These are phyloP conservation scores for Rutstroemia sydowiana DNA, from an alignment of 2,329 filamentous ascomycete species.

Conservation along the genomic window DNA sequence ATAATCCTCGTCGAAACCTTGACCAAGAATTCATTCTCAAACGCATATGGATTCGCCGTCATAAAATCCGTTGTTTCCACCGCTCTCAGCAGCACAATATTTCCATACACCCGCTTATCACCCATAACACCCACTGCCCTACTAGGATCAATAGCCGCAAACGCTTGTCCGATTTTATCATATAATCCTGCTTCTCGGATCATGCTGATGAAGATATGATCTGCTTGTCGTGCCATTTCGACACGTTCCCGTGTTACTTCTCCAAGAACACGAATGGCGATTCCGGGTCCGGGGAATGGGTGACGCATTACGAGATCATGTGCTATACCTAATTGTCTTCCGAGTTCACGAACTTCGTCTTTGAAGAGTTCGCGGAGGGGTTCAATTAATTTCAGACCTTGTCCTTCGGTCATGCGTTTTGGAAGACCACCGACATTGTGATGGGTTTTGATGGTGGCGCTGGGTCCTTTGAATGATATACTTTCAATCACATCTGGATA, in stretches of 20 bases:
- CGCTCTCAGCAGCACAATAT: slow-evolving; percentile 54
- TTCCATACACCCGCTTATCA: slow-evolving; percentile 59
- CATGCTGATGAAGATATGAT: slow-evolving; percentile 70
- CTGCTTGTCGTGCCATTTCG: slow-evolving; percentile 69
- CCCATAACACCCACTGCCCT: slow-evolving; percentile 61
- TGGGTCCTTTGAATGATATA: slow-evolving; percentile 66
- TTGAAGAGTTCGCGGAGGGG: slow-evolving; percentile 77
- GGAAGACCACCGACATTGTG: slow-evolving; percentile 64
- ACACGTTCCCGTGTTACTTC: slow-evolving; percentile 77
- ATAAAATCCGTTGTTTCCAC: slow-evolving; percentile 47
- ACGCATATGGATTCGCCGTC: slow-evolving; percentile 33
- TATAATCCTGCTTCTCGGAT: slow-evolving; percentile 69
- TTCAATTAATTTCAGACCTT: slow-evolving; percentile 62
- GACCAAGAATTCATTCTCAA: slow-evolving; percentile 57
- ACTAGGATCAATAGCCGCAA: slow-evolving; percentile 58
- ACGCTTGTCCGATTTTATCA: slow-evolving; percentile 62
- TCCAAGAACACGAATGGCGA: slow-evolving; percentile 66
- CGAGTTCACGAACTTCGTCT: slow-evolving; percentile 68
- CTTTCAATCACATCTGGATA: slow-evolving; percentile 58
- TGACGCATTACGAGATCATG: slow-evolving; percentile 73
- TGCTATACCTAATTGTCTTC: slow-evolving; percentile 61
- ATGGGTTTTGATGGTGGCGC: slow-evolving; percentile 66
- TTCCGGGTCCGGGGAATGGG: slow-evolving; percentile 67
- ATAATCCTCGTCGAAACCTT: slow-evolving; percentile 60
- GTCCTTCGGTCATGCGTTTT: slow-evolving; percentile 43